Conservation (phyloP, 106 monocot genomes). For the Dioscorea zingiberensis region DNA sequence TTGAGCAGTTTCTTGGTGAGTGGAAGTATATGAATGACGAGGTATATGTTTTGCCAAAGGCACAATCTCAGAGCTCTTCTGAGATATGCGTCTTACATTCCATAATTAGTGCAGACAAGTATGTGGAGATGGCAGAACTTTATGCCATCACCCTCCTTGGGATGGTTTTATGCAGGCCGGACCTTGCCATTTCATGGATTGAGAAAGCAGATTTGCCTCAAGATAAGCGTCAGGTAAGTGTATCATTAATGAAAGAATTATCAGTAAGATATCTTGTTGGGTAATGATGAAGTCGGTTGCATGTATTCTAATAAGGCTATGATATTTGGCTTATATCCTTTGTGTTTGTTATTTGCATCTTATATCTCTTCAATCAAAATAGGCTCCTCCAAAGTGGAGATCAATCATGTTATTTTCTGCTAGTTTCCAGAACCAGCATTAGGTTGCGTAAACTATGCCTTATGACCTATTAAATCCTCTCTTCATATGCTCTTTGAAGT, state of each 20-base stretch:
- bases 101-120: constrained; percentile 27
- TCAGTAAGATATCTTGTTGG: no score
- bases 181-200: constrained; percentile 74
- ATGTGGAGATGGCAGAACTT: constrained; percentile 59
- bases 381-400: background rate
- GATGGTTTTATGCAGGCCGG: constrained; percentile 22
- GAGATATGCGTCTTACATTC: constrained; percentile 3
- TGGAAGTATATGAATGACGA: constrained; percentile 60
- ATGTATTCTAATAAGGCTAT: background rate
- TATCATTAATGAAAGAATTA: background rate
- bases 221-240: constrained; percentile 57
- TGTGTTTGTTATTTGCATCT: no score
- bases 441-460: no score
- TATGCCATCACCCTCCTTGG: constrained; percentile 63
- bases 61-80: constrained; percentile 8
- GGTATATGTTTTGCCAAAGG: constrained; percentile 28
- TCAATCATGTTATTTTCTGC: background rate
- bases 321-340: background rate
- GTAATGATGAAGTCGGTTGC: no score
- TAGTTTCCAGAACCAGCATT: background rate
- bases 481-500: no score
- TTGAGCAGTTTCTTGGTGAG: constrained; percentile 63
- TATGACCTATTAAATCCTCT: no score
- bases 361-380: background rate
- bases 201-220: constrained; percentile 58